These are phyloP conservation scores for Oryza punctata DNA, from an alignment of 176 grass and related monocot genomes.

Conservation along the genomic window DNA sequence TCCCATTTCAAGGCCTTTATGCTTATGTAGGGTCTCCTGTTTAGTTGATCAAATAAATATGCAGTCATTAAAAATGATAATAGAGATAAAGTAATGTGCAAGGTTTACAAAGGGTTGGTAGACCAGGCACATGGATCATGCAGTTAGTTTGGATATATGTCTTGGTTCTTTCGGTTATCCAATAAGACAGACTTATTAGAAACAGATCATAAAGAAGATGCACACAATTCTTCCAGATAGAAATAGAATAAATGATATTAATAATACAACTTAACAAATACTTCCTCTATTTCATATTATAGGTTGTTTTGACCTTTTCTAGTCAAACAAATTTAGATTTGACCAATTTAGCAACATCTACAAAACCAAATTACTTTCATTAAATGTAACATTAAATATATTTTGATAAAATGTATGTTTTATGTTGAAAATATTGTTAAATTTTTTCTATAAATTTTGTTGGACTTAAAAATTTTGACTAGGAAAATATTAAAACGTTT, in stretches of 20 bases:
- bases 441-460: too few relatives aligned
- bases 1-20: slow-evolving; percentile 41
- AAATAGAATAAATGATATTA: not conserved
- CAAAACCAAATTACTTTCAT: too few relatives aligned
- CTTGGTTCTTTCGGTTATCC: not conserved
- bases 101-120: not conserved
- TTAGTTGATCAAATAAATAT: not conserved
- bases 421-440: too few relatives aligned
- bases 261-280: not conserved
- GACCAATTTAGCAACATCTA: too few relatives aligned
- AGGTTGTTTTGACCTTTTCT: too few relatives aligned
- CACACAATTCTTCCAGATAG: not conserved
- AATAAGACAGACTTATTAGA: not conserved
- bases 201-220: not conserved
- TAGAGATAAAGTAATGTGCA: not conserved
- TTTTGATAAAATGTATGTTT: too few relatives aligned
- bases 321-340: too few relatives aligned
- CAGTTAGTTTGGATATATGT: not conserved
- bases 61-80: not conserved
- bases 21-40: slow-evolving; percentile 85
- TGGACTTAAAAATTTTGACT: too few relatives aligned
- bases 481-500: too few relatives aligned
- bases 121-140: not conserved
- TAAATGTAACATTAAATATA: too few relatives aligned
- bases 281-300: too few relatives aligned